Percentiles rank a stretch among this genome's conserved stretches.
These are phyloP conservation scores for Drosera spatulata DNA, from an alignment of 179 eudicot species.

Conservation along the genomic window DNA sequence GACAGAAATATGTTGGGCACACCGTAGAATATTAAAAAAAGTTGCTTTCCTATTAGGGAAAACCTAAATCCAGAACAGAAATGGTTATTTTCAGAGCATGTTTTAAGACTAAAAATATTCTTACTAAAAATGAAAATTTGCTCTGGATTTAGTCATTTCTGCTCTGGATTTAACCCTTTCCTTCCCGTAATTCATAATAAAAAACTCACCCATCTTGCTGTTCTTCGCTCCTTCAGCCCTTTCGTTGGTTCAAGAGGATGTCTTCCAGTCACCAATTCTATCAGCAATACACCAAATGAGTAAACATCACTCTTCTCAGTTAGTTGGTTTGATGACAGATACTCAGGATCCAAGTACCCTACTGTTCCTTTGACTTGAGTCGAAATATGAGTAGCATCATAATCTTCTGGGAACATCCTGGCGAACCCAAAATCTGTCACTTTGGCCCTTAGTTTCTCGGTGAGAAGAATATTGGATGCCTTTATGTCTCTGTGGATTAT, in stretches of 20 bases:
- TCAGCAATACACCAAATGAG: slow-evolving; percentile 68
- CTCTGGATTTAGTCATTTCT: too few relatives aligned
- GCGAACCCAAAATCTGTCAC: slow-evolving; percentile 89
- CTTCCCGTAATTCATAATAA: not conserved
- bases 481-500: slow-evolving; percentile 88
- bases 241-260: slow-evolving; percentile 42
- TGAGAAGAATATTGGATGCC: slow-evolving; percentile 66
- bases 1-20: not conserved
- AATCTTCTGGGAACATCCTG: slow-evolving; percentile 39
- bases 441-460: slow-evolving; percentile 66
- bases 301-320: slow-evolving; percentile 83
- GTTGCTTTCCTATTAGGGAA: too few relatives aligned
- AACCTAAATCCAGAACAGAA: too few relatives aligned
- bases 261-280: slow-evolving; percentile 66
- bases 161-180: too few relatives aligned
- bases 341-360: slow-evolving; percentile 86
- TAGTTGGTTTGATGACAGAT: slow-evolving; percentile 56
- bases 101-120: too few relatives aligned
- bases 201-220: slow-evolving; percentile 60
- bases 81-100: too few relatives aligned
- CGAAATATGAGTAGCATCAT: slow-evolving; percentile 53
- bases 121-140: too few relatives aligned
- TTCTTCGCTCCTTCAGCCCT: slow-evolving; percentile 32
- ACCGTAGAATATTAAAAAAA: too few relatives aligned
- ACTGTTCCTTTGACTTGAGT: slow-evolving; percentile 76